Conservation (phyloP, 225 moss, liverwort and hornwort species). For the Pseudisothecium myosuroides region DNA sequence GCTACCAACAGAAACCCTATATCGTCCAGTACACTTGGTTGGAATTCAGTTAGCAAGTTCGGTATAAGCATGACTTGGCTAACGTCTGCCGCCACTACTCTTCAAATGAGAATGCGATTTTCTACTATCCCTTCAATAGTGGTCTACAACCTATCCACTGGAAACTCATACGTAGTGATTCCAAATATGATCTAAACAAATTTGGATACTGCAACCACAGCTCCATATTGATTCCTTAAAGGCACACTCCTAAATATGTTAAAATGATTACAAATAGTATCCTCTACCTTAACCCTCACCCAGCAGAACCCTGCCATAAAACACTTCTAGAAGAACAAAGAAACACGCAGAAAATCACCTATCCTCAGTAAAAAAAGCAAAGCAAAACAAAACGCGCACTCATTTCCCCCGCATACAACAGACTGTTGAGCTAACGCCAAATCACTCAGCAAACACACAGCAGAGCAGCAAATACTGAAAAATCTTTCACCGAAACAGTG, state of each 20-base stretch:
- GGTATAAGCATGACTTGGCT: background rate
- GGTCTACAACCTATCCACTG: background rate
- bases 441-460: background rate
- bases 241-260: no score
- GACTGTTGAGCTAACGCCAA: background rate
- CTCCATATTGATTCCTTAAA: no score
- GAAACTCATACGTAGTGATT: background rate
- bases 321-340: background rate
- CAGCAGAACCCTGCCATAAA: background rate
- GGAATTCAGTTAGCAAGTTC: background rate
- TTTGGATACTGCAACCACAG: background rate
- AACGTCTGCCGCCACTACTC: background rate
- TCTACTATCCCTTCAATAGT: no score
- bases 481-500: background rate
- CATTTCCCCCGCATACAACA: background rate
- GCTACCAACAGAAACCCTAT: background rate
- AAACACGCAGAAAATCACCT: background rate
- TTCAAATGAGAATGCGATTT: no score
- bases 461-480: background rate
- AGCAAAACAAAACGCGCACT: background rate
- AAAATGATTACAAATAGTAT: background rate
- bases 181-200: background rate
- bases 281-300: background rate
- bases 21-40: background rate
- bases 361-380: no score